These are phyloP conservation scores for Annulohypoxylon nitens DNA, from an alignment of 495 filamentous ascomycete species.

Conservation along the genomic window DNA sequence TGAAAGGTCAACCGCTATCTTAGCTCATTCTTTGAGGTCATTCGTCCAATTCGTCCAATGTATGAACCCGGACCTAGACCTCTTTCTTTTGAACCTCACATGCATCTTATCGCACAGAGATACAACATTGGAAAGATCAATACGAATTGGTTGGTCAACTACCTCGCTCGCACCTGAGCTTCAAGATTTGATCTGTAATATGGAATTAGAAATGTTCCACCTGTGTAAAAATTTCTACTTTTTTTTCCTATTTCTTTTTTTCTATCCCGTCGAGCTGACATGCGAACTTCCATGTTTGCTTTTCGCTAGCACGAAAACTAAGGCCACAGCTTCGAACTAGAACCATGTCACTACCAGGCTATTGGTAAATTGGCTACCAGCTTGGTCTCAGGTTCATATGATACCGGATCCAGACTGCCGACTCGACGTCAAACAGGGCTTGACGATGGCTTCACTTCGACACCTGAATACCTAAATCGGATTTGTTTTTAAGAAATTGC, in stretches of 20 bases:
- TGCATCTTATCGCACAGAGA: slow-evolving; percentile 17
- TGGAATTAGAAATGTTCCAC: slow-evolving; percentile 26
- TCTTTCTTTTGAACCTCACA: slow-evolving; percentile 12
- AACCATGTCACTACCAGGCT: slow-evolving; percentile 30
- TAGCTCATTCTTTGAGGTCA: slow-evolving; percentile 16
- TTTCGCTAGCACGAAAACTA: slow-evolving; percentile 32
- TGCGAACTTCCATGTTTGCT: slow-evolving; percentile 44
- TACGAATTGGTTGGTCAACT: slow-evolving; percentile 9
- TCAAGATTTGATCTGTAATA: slow-evolving; percentile 8
- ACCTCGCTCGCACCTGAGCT: slow-evolving; percentile 12
- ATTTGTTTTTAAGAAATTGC: background rate
- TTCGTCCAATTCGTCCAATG: slow-evolving; percentile 22
- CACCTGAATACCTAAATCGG: background rate
- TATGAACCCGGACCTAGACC: slow-evolving; percentile 39
- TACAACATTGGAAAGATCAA: slow-evolving; percentile 1
- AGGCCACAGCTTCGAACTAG: slow-evolving; percentile 25
- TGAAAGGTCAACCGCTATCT: slow-evolving; percentile 10
- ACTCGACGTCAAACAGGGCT: slow-evolving; percentile 17
- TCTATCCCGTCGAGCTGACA: slow-evolving; percentile 17
- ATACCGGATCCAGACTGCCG: slow-evolving; percentile 18
- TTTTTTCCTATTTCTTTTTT: background rate
- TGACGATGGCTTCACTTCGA: slow-evolving; percentile 39
- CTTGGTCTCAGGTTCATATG: slow-evolving; percentile 15
- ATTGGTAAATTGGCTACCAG: slow-evolving; percentile 42
- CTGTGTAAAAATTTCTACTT: background rate